These are phyloP conservation scores for Schwanniomyces sp. DNA, from an alignment of 805 yeast species.

Conservation along the genomic window DNA sequence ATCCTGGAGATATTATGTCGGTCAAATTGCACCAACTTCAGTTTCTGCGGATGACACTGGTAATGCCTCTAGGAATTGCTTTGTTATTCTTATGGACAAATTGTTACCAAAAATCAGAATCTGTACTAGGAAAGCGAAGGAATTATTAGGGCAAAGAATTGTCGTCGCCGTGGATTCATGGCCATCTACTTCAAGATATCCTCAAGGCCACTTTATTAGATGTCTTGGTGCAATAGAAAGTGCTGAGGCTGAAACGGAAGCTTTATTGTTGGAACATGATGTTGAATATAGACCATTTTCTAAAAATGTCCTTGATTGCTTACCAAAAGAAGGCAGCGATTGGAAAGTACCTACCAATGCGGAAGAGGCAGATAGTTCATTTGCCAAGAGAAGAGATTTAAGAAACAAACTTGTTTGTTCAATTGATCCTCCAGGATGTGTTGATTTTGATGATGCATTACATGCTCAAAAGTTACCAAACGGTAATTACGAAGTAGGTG, in stretches of 20 bases:
- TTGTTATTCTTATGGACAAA: constrained; percentile 86
- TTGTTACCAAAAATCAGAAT: constrained; percentile 85
- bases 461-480: constrained; percentile 85
- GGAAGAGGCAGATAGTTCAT: constrained; percentile 49
- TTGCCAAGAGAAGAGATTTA: constrained; percentile 73
- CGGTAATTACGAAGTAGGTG: constrained; percentile 97
- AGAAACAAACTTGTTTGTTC: constrained; percentile 90
- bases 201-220: constrained; percentile 94
- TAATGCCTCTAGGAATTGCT: constrained; percentile 72
- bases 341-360: constrained; percentile 83
- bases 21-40: constrained; percentile 81
- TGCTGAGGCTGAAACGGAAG: constrained; percentile 94
- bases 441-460: constrained; percentile 94
- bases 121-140: constrained; percentile 81
- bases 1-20: constrained; percentile 96
- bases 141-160: constrained; percentile 83
- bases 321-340: constrained; percentile 89
- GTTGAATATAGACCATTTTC: constrained; percentile 96
- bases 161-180: constrained; percentile 92
- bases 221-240: constrained; percentile 87
- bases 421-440: constrained; percentile 97
- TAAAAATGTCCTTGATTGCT: constrained; percentile 84
- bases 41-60: constrained; percentile 53
- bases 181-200: constrained; percentile 80
- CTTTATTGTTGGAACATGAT: constrained; percentile 88